A percentile compares a stretch with the other conserved stretches of the same genome.
Evolutionary conservation across 1,284 basidiomycete genomes (phyloP).

Genomic region (Psilocybe mexicana): DNA sequence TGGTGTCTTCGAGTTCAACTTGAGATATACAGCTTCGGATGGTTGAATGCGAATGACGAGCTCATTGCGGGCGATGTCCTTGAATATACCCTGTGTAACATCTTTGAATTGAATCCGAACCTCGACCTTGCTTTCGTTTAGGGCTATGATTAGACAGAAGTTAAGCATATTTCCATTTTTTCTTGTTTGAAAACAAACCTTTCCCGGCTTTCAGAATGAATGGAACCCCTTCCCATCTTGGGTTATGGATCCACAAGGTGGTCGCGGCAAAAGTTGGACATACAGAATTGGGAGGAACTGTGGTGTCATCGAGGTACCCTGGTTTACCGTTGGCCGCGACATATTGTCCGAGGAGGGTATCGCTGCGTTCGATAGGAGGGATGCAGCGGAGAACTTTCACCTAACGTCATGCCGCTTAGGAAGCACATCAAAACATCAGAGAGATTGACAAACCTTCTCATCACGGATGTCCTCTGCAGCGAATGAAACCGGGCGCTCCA

Average conservation of each 20-base stretch:
- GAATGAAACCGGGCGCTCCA: constrained; percentile 98
- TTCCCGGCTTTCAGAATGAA: constrained; percentile 98
- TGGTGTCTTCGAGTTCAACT: constrained; percentile 92
- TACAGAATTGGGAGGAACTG: constrained; percentile 87
- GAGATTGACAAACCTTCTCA: constrained; percentile 72
- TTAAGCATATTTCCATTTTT: not conserved
- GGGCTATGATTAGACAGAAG: constrained; percentile 47
- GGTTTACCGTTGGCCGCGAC: constrained; percentile 87
- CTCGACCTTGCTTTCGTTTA: constrained; percentile 97
- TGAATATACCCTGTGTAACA: constrained; percentile 93
- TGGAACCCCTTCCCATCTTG: constrained; percentile 95
- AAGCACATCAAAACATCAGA: not conserved
- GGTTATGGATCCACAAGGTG: constrained; percentile 89
- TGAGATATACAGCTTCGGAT: constrained; percentile 92
- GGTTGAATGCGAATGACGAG: constrained; percentile 95
- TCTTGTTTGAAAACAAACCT: constrained; percentile 51
- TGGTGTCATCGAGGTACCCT: constrained; percentile 95
- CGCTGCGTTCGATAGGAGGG: constrained; percentile 74
- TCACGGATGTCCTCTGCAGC: constrained; percentile 95
- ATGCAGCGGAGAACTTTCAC: constrained; percentile 94
- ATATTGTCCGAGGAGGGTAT: constrained; percentile 92
- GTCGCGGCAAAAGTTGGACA: constrained; percentile 93
- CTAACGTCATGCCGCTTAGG: constrained; percentile 37
- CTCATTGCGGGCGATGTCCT: constrained; percentile 92
- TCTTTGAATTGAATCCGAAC: constrained; percentile 97